phyloP scores from a whole-genome alignment of 768 basidiomycete genomes.

The Roridomyces roridus region DNA sequence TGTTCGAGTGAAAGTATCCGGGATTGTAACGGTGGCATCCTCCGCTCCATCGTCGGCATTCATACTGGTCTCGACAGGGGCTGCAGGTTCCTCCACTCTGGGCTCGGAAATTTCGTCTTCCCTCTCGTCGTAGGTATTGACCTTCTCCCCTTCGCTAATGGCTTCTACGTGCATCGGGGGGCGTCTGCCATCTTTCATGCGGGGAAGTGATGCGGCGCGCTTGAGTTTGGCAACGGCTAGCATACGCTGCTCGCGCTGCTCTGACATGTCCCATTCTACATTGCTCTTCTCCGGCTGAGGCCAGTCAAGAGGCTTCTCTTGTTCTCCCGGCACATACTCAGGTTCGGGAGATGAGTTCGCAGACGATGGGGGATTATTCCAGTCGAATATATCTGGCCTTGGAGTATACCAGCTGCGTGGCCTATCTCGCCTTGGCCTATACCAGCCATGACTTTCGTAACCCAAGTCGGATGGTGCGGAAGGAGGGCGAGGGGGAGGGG shows the following conservation, averaged over 20 bases:
- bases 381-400: too few species aligned
- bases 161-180: conserved; percentile 87
- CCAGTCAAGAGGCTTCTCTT: too few species aligned
- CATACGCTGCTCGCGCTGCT: conserved; percentile 79
- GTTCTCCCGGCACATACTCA: too few species aligned
- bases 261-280: too few species aligned
- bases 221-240: conserved; percentile 89
- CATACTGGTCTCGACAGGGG: conserved; percentile 40
- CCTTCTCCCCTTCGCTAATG: conserved; percentile 82
- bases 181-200: conserved; percentile 89
- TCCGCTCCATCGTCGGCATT: conserved; percentile 39
- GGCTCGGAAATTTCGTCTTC: conserved; percentile 32
- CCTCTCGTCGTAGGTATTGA: conserved; percentile 44
- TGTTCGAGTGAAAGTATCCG: conserved; percentile 49
- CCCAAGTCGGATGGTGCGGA: too few species aligned
- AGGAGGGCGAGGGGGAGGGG: too few species aligned
- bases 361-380: too few species aligned
- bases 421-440: too few species aligned
- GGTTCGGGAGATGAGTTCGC: too few species aligned
- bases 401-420: too few species aligned
- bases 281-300: too few species aligned
- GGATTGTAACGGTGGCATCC: conserved; percentile 45
- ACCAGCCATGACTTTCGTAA: too few species aligned
- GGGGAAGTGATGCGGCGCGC: conserved; percentile 88
- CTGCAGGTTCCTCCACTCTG: conserved; percentile 35